Base-by-base conservation (phyloP, 139 green algal species). In the Dunaliella primolecta region DNA sequence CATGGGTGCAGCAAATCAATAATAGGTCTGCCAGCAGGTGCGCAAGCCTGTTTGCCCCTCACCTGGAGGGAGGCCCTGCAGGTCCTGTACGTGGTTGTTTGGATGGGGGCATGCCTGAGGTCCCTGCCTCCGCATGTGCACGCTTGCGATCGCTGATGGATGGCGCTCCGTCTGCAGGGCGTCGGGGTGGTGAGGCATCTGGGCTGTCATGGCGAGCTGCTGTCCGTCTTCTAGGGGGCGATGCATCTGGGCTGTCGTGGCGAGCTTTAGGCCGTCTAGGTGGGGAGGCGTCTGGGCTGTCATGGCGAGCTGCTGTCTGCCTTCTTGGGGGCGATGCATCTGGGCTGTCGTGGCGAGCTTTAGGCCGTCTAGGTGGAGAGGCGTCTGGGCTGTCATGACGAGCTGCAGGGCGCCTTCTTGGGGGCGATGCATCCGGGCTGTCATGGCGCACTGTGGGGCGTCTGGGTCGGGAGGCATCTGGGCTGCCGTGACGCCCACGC, bases 391-490 rank as follows among this genome's bases (percentile, higher is more conserved):
- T 82, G 57, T 78, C 75, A 37, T 89, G 75, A n/a, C 78, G 36
- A 30, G 55, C 79, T 57, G 23, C 34, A 21, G 33, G 21, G n/a
- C n/a, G n/a, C 36, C 87, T 64, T 25, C 87, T 77, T 0, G 87
- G 87, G 0, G 89, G 87, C 0, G 84, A 88, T 1, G 85, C 88
- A 75, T 91, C 89, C 1, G 84, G 81, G 31, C 72, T 84, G 87
- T 88, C 82, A 23, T 91, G 75, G 30, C 78, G 70, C 1, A 0
- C 31, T 34, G 70, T 23, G 75, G 75, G 75, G 20, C n/a, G n/a
- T 80, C 79, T 36, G 1, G 78, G 88, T 1, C 75, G 88, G 0
- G 83, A 86, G 1, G 86, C 86, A 2, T 86, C 83, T 24, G 64
- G 84, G 2, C 79, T 85, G 81, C 88, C 83, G 32, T 91, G 89